phyloP scores from a whole-genome alignment of 169 alveolate genomes.

The Blepharisma undulans region DNA sequence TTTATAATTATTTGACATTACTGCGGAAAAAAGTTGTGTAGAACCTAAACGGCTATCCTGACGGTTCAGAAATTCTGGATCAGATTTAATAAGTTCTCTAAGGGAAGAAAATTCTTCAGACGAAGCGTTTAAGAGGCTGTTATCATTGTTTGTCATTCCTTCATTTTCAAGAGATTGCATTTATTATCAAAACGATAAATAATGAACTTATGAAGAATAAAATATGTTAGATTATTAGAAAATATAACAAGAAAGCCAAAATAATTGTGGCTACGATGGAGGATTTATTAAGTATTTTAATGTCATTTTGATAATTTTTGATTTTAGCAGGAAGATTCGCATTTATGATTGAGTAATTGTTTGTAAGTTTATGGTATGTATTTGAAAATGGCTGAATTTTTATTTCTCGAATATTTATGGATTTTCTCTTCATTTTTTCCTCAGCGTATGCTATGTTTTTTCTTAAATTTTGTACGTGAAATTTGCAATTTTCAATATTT shows the following conservation, averaged over 20 bases:
- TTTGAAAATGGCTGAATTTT: neutral
- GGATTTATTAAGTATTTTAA: neutral
- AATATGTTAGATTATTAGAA: neutral
- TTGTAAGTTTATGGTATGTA: neutral
- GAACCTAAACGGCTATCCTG: neutral
- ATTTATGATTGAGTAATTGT: neutral
- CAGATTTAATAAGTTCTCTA: neutral
- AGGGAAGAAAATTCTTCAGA: neutral
- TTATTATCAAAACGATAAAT: neutral
- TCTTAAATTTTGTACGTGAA: neutral
- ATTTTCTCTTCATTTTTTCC: neutral
- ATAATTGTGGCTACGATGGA: neutral
- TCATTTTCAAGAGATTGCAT: neutral
- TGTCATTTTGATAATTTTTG: neutral
- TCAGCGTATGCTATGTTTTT: neutral
- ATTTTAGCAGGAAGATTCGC: neutral
- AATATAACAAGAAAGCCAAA: neutral
- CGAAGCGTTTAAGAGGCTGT: neutral
- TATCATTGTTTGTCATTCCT: neutral
- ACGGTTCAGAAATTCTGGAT: neutral
- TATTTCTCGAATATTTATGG: neutral
- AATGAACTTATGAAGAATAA: neutral
- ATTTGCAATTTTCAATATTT: neutral
- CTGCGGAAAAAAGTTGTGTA: conserved; percentile 40
- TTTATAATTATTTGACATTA: neutral